phyloP scores from a whole-genome alignment of 2,329 filamentous ascomycete species.

The Fusarium oligoseptatum region DNA sequence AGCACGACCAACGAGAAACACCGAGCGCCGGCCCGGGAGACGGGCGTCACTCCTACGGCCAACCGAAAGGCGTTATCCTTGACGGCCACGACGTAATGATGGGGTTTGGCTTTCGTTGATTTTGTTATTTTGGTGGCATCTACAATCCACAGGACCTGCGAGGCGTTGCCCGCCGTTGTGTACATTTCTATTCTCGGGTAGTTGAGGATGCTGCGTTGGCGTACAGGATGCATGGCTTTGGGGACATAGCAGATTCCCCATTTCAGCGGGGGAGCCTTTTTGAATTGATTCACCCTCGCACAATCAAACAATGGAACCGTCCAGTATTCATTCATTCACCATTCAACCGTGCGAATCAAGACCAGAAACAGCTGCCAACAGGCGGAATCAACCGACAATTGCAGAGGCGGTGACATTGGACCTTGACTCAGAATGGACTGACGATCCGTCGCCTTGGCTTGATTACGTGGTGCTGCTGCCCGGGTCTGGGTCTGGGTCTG shows the following conservation, averaged over 20 bases:
- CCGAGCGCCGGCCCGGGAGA: constrained; percentile 23
- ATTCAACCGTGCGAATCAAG: constrained; percentile 7
- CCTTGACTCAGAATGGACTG: constrained; percentile 39
- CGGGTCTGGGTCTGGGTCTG: constrained; percentile 16
- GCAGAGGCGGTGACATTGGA: constrained; percentile 37
- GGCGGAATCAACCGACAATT: constrained; percentile 16
- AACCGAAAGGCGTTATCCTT: constrained; percentile 19
- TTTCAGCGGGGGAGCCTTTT: constrained; percentile 28
- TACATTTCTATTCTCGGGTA: constrained; percentile 36
- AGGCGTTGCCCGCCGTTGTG: constrained; percentile 44
- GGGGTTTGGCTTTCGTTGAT: constrained; percentile 27
- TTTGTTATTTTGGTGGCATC: constrained; percentile 25
- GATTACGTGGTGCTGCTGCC: constrained; percentile 37
- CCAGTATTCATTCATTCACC: background rate
- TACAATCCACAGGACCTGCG: constrained; percentile 31
- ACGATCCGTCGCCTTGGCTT: constrained; percentile 38
- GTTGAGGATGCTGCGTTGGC: constrained; percentile 43
- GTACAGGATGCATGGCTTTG: constrained; percentile 42
- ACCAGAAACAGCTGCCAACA: constrained; percentile 5
- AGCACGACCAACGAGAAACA: constrained; percentile 30
- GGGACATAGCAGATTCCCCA: constrained; percentile 31
- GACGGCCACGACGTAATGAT: constrained; percentile 48
- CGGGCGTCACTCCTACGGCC: constrained; percentile 35
- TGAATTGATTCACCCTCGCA: constrained; percentile 40
- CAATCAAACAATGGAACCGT: constrained; percentile 12